Evolutionary conservation across 768 basidiomycete genomes (phyloP), one percentile per base, ranked within the genome.

Genomic region (Daedalea quercina): DNA sequence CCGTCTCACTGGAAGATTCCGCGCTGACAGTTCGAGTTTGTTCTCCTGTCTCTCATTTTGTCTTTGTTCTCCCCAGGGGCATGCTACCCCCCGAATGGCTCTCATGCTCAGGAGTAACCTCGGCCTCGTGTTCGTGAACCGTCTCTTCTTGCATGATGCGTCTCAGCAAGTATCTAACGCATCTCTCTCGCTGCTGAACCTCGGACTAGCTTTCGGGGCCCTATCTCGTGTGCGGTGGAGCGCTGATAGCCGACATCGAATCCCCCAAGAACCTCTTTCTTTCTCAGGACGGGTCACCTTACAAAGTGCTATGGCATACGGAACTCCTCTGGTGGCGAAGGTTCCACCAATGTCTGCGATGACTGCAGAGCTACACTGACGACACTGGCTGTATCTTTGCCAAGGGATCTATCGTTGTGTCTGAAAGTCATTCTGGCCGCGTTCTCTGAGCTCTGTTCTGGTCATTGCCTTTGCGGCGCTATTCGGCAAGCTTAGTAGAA

Each of bases 191-290:
- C 37, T 19, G 37, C 17, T 40, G 19, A 23, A 28, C 20, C 48
- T 40, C 17, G 35, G 20, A 13, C 22, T 40, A 15, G 26, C 35
- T 33, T 49, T 25, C 19, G n/a, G 34, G 31, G 3, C 34, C n/a
- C 23, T 20, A 34, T 24, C 19, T 17, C 17, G 15, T 4, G 15
- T 12, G 13, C 48, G 34, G 31, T 23, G 34, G n/a, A 26, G 35
- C 7, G 6, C 33, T 49, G 48, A 49, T 49, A 49, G 48, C 48
- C 48, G 48, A 49, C 20, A 40, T 28, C 24, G 46, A 49, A 37
- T 15, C 20, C 40, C 17, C 34, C n/a, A n/a, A n/a, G n/a, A n/a
- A 20, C 48, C 26, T 19, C 17, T 40, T n/a, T n/a, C n/a, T n/a
- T n/a, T 40, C 11, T 31, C 28, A 31, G 28, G 28, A 40, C 13